Evolutionary conservation across 352 stramenopile species (phyloP), one percentile per base, ranked within the genome.

Genomic region (Globisporangium recalcitrans): DNA sequence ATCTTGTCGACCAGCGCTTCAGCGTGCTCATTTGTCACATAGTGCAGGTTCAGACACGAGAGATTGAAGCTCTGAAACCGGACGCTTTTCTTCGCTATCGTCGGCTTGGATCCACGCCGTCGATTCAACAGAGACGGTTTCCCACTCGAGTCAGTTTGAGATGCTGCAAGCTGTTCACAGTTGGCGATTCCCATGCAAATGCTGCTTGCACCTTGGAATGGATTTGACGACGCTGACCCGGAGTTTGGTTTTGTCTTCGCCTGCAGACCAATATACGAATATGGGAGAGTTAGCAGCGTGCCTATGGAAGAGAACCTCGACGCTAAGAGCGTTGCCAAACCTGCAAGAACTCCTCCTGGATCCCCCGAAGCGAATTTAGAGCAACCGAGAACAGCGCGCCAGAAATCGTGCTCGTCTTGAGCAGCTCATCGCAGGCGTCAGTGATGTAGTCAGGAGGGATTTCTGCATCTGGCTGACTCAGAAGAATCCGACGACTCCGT

Each of bases 61-160:
- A 90, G 64, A 51, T 88, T 76, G 21, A 90, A 90, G 22, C 70
- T 82, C 19, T 71, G 81, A 36, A 90, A 90, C 0, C 76, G 70
- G n/a, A 90, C 77, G 61, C 65, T 68, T 34, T 82, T 82, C 61
- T 70, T 62, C 26, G 32, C 4, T 21, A 61, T 46, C 36, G 64
- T 22, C 29, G 52, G 10, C 36, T 67, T 62, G 8, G 22, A 47
- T 11, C 49, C 57, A 44, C 63, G 48, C n/a, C 44, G 62, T 24
- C 59, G 60, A 61, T 46, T 57, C 19, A 63, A 32, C 9, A 52
- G 44, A 32, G 66, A 64, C n/a, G 57, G 63, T 19, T 64, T 70
- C 3, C 58, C 61, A 24, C 19, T 31, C 34, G 49, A 63, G 19
- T 55, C 47, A n/a, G 54, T 58, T 24, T 70, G 74, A 10, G 64